Evolutionary conservation across 352 stramenopile genomes (phyloP).

Genomic region (Peronospora tabacina): DNA sequence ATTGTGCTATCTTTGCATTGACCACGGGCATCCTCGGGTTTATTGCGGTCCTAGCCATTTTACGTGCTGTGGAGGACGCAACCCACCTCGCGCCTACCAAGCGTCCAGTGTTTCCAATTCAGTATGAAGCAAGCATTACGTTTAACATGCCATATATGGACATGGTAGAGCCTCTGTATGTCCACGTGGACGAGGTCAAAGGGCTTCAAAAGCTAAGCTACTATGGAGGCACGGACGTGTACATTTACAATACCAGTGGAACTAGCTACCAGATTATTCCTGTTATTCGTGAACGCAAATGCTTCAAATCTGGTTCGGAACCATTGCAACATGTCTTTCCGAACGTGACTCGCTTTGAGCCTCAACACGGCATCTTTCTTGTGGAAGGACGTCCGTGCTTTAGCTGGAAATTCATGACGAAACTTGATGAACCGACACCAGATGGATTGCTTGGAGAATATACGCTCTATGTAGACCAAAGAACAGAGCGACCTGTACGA

Average conservation of each 20-base stretch:
- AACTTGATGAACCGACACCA: conserved; percentile 37
- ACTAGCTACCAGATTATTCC: conserved; percentile 78
- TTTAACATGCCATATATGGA: conserved; percentile 87
- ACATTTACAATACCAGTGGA: conserved; percentile 80
- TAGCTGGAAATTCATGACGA: conserved; percentile 76
- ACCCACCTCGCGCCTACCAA: conserved; percentile 65
- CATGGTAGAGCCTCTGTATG: conserved; percentile 82
- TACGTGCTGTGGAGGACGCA: conserved; percentile 73
- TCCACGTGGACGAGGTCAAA: conserved; percentile 64
- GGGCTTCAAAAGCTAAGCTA: conserved; percentile 83
- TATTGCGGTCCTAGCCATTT: conserved; percentile 72
- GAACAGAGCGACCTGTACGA: conserved; percentile 62
- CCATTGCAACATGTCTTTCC: conserved; percentile 80
- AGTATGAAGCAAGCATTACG: conserved; percentile 83
- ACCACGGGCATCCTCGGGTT: conserved; percentile 74
- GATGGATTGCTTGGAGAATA: conserved; percentile 79
- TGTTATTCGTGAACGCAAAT: conserved; percentile 67
- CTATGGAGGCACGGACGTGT: conserved; percentile 83
- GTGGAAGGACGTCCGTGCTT: conserved; percentile 68
- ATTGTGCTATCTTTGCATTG: conserved; percentile 75
- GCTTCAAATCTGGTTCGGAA: conserved; percentile 46
- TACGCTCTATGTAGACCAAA: conserved; percentile 79
- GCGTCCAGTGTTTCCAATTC: conserved; percentile 59
- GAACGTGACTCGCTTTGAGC: conserved; percentile 77
- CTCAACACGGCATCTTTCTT: conserved; percentile 69